phyloP scores from a whole-genome alignment of 2,329 filamentous ascomycete genomes.

The Talaromyces sp. region DNA sequence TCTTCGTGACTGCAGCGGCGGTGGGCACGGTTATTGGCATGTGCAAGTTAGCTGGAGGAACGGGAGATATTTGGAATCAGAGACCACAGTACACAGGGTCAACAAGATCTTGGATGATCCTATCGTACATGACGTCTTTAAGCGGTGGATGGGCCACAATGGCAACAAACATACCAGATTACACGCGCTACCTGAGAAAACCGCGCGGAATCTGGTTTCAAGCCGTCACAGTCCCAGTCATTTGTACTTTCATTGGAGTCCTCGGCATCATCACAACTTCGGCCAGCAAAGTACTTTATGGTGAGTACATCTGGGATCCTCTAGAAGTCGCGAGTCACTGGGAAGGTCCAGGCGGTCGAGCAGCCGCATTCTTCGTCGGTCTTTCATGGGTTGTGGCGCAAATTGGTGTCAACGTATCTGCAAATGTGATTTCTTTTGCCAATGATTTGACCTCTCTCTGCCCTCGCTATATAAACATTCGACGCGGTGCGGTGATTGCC shows the following conservation, averaged over 20 bases:
- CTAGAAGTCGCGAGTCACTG: slow-evolving; percentile 22
- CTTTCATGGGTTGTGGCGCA: slow-evolving; percentile 37
- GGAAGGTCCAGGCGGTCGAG: slow-evolving; percentile 18
- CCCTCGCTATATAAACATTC: slow-evolving; percentile 49
- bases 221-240: slow-evolving; percentile 5
- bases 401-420: slow-evolving; percentile 49
- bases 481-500: slow-evolving; percentile 43
- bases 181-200: slow-evolving; percentile 13
- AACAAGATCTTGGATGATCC: slow-evolving; percentile 39
- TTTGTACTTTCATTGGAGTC: slow-evolving; percentile 3
- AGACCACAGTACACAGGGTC: slow-evolving; percentile 39
- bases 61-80: slow-evolving; percentile 39
- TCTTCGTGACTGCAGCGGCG: slow-evolving; percentile 47
- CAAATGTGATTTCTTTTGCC: slow-evolving; percentile 48
- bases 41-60: slow-evolving; percentile 47
- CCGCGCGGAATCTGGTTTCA: slow-evolving; percentile 11
- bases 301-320: slow-evolving; percentile 22
- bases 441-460: slow-evolving; percentile 50
- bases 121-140: slow-evolving; percentile 3
- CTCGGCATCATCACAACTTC: slow-evolving; percentile 43
- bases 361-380: slow-evolving; percentile 25
- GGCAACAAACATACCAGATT: slow-evolving; percentile 16
- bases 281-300: slow-evolving; percentile 24
- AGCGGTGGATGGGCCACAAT: slow-evolving; percentile 11
- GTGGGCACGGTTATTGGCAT: slow-evolving; percentile 54